Conservation (phyloP, 2,329 filamentous ascomycete species). For the Alternaria rosae region DNA sequence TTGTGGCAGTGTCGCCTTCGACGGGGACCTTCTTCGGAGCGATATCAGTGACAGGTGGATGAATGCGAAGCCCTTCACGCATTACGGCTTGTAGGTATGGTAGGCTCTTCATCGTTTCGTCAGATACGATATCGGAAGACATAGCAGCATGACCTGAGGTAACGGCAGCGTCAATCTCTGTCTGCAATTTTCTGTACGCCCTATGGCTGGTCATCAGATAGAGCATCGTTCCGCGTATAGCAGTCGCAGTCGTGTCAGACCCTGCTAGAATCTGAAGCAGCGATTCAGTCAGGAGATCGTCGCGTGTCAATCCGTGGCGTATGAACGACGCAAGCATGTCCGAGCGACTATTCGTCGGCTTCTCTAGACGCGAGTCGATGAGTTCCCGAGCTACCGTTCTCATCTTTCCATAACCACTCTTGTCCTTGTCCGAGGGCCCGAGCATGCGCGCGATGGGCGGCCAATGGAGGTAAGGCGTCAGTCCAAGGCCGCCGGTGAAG, state of each 20-base stretch:
- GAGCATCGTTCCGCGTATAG: slow-evolving; percentile 61
- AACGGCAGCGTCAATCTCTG: slow-evolving; percentile 54
- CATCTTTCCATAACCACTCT: slow-evolving; percentile 32
- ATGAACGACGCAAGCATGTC: slow-evolving; percentile 64
- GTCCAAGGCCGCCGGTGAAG: slow-evolving; percentile 15
- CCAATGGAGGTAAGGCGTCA: slow-evolving; percentile 24
- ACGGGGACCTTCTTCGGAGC: slow-evolving; percentile 35
- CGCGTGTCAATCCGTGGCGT: slow-evolving; percentile 51
- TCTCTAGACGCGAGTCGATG: slow-evolving; percentile 28
- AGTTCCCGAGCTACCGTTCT: slow-evolving; percentile 26
- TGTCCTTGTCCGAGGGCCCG: slow-evolving; percentile 43
- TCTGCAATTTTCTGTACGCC: slow-evolving; percentile 54
- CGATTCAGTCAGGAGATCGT: slow-evolving; percentile 51
- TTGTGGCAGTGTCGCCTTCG: slow-evolving; percentile 33
- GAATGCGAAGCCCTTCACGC: slow-evolving; percentile 53
- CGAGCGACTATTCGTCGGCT: slow-evolving; percentile 53
- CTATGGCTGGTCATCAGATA: slow-evolving; percentile 59
- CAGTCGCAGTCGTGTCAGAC: slow-evolving; percentile 65
- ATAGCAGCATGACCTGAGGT: slow-evolving; percentile 18
- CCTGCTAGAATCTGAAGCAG: slow-evolving; percentile 61
- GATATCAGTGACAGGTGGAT: slow-evolving; percentile 45
- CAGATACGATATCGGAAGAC: slow-evolving; percentile 53
- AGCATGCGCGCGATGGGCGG: slow-evolving; percentile 28
- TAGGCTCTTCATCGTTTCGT: slow-evolving; percentile 49
- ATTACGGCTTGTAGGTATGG: slow-evolving; percentile 57